Base-by-base conservation (phyloP, 2,329 filamentous ascomycete genomes). In the Alternaria metachromatica region DNA sequence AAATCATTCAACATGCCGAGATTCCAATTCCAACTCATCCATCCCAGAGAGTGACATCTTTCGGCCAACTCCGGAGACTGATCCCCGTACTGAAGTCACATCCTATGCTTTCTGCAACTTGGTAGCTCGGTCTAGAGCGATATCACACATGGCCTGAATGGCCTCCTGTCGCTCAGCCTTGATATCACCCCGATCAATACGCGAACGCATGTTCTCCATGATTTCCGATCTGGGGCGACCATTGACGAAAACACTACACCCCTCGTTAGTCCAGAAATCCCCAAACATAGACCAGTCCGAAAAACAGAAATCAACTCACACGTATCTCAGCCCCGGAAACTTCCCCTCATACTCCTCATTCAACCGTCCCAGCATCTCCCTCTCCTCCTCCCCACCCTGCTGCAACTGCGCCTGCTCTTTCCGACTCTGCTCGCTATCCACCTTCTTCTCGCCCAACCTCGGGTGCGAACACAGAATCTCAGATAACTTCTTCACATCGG, bases 101-200 rank as follows among this genome's bases (percentile, higher is more conserved):
- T 5, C 2, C 15, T 46, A 44, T 46, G 56, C 66, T 5, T 63
- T 62, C 15, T 73, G 66, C 10, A 79, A 64, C 79, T 94, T 96
- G 30, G 80, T 78, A 1, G 90, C 92, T 53, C 94, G 87, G 74
- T 97, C 93, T 55, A 88, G 87, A 28, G 94, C 94, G 75, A 97
- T 97, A 72, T 94, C 92, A 75, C 93, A 93, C 92, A 97, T 97
- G 44, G 94, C 93, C 85, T 91, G 86, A 54, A 97, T 90, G 6
- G 88, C 92, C 70, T 92, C 92, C 60, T 83, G 78, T 65, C 93
- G 87, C 81, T 97, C 94, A 15, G 83, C 83, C 23, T 84, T 80
- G 55, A 89, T 83, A 77, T 95, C 87, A 2, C 86, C 89, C 56
- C 90, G 83, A 15, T 85, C 87, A 73, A 97, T 97, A 56, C 94